Percentiles rank a stretch among this genome's conserved stretches.
These are phyloP conservation scores for Mycena metata DNA, from an alignment of 768 basidiomycete species.

Conservation along the genomic window DNA sequence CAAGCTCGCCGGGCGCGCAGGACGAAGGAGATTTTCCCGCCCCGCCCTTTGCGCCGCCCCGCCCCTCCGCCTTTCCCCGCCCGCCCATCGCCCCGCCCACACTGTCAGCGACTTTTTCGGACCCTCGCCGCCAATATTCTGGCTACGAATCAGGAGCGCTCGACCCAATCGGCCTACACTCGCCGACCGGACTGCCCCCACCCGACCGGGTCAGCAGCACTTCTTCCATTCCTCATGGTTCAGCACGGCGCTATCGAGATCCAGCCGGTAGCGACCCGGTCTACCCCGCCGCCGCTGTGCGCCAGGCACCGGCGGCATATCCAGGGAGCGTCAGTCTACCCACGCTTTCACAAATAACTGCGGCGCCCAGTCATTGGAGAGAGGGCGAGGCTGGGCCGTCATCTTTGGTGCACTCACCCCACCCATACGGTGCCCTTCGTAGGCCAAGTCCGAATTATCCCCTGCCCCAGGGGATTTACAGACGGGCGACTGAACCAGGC, in stretches of 20 bases:
- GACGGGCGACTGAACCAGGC: slow-evolving; percentile 33
- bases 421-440: slow-evolving; percentile 32
- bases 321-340: slow-evolving; percentile 34
- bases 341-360: slow-evolving; percentile 17
- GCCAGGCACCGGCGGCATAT: slow-evolving; percentile 40
- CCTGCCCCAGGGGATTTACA: slow-evolving; percentile 32
- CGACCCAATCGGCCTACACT: slow-evolving; percentile 18
- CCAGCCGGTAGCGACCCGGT: slow-evolving; percentile 50
- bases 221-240: slow-evolving; percentile 46
- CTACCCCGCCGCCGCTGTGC: slow-evolving; percentile 46
- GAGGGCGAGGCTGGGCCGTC: slow-evolving; percentile 64
- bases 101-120: slow-evolving; percentile 25
- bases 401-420: slow-evolving; percentile 47
- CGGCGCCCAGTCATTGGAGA: slow-evolving; percentile 46
- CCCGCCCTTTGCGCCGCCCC: slow-evolving; percentile 37
- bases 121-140: slow-evolving; percentile 34
- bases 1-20: slow-evolving; percentile 32
- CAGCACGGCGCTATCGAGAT: slow-evolving; percentile 44
- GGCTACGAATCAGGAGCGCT: slow-evolving; percentile 28
- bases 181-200: slow-evolving; percentile 8
- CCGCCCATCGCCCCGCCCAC: slow-evolving; percentile 37
- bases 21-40: slow-evolving; percentile 40
- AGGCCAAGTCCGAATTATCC: slow-evolving; percentile 20
- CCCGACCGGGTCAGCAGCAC: slow-evolving; percentile 27
- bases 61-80: slow-evolving; percentile 25